Evolutionary conservation across 1,284 basidiomycete species (phyloP).

Genomic region (Inonotus obliquus): DNA sequence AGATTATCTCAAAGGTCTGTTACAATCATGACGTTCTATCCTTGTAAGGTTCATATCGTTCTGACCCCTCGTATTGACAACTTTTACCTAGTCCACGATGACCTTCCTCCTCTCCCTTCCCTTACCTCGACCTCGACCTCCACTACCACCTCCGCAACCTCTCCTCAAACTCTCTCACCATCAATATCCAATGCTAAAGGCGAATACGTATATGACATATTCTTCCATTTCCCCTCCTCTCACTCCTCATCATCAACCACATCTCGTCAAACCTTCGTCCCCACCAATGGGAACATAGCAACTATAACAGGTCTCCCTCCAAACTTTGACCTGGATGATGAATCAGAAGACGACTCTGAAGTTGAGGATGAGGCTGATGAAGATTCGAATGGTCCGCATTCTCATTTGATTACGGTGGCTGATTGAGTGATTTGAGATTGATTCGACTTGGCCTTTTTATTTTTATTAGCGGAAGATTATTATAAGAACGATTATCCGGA

Average conservation of each 20-base stretch:
- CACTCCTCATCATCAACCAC: slow-evolving; percentile 31
- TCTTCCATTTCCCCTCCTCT: slow-evolving; percentile 53
- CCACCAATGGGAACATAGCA: slow-evolving; percentile 46
- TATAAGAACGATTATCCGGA: slow-evolving; percentile 82
- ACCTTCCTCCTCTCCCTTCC: slow-evolving; percentile 13
- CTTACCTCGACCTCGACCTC: slow-evolving; percentile 8
- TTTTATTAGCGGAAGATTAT: slow-evolving; percentile 65
- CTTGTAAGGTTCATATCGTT: background rate
- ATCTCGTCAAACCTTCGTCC: too few species aligned
- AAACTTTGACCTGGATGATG: slow-evolving; percentile 48
- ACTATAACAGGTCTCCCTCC: slow-evolving; percentile 68
- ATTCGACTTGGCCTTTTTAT: slow-evolving; percentile 1
- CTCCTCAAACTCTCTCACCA: background rate
- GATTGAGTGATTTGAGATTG: background rate
- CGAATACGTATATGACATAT: slow-evolving; percentile 79
- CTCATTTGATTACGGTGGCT: background rate
- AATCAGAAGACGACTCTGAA: slow-evolving; percentile 39
- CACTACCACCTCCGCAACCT: too few species aligned
- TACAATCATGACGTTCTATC: background rate
- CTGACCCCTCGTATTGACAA: too few species aligned
- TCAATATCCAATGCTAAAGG: slow-evolving; percentile 24
- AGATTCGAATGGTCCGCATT: slow-evolving; percentile 65
- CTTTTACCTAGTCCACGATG: slow-evolving; percentile 24
- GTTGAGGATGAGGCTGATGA: slow-evolving; percentile 73
- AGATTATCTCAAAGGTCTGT: slow-evolving; percentile 63